These are phyloP conservation scores for Dactylellina sp. DNA, from an alignment of 2,329 filamentous ascomycete genomes.

Conservation along the genomic window DNA sequence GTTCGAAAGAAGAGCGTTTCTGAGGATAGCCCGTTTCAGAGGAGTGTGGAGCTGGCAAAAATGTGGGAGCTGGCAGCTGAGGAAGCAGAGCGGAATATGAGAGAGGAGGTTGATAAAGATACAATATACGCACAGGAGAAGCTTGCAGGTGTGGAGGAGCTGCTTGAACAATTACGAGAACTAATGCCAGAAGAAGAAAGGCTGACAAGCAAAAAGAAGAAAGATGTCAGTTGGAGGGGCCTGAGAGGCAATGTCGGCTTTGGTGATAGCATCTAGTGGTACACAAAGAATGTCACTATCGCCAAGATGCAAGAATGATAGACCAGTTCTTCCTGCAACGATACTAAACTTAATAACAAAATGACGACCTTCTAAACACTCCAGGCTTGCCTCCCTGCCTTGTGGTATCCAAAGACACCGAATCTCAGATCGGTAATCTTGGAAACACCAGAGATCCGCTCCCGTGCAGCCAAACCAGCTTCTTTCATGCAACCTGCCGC, in stretches of 20 bases:
- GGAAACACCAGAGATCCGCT: too few relatives aligned
- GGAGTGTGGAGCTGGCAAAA: constrained; percentile 39
- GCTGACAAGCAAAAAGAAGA: constrained; percentile 7
- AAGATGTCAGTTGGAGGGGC: constrained; percentile 35
- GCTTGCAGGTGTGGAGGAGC: constrained; percentile 33
- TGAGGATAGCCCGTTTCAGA: constrained; percentile 26
- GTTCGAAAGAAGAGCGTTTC: constrained; percentile 7
- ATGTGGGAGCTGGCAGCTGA: constrained; percentile 51
- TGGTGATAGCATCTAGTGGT: constrained; percentile 5
- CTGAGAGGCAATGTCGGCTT: constrained; percentile 52
- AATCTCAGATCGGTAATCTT: too few relatives aligned
- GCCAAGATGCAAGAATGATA: too few relatives aligned
- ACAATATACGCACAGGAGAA: constrained; percentile 26
- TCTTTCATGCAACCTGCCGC: too few relatives aligned
- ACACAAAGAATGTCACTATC: too few relatives aligned
- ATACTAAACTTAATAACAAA: too few relatives aligned
- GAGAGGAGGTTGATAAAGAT: constrained; percentile 37
- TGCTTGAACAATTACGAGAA: constrained; percentile 24
- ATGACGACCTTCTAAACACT: too few relatives aligned
- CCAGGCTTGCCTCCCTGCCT: too few relatives aligned
- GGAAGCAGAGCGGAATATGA: constrained; percentile 44
- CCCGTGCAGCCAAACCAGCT: too few relatives aligned
- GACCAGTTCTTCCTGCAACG: too few relatives aligned
- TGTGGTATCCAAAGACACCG: too few relatives aligned
- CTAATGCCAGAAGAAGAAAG: constrained; percentile 36